Evolutionary conservation across 352 stramenopile species (phyloP).

Genomic region (Albugo candida): DNA sequence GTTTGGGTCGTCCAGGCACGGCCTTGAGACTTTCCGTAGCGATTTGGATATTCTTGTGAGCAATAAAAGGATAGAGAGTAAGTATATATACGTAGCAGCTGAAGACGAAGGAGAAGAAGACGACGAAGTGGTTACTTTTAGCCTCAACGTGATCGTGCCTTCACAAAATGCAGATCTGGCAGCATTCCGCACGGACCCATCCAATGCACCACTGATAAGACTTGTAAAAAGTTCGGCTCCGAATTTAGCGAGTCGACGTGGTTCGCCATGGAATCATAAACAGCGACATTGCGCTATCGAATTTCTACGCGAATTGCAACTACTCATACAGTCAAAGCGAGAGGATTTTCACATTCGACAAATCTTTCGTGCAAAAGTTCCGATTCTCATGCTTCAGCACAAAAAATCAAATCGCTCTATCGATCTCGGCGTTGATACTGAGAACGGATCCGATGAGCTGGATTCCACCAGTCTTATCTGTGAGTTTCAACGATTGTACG

Average conservation of each 20-base stretch:
- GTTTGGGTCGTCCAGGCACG: constrained; percentile 50
- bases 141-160: neutral
- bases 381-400: constrained; percentile 50
- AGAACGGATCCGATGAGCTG: constrained; percentile 36
- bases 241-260: neutral
- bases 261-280: constrained; percentile 56
- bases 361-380: constrained; percentile 47
- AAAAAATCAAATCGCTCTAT: constrained; percentile 26
- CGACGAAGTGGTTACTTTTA: neutral
- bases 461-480: constrained; percentile 36
- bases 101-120: constrained; percentile 6
- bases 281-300: constrained; percentile 35
- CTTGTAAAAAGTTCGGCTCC: neutral
- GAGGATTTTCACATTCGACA: constrained; percentile 39
- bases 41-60: constrained; percentile 56
- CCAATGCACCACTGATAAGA: neutral
- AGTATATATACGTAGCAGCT: neutral
- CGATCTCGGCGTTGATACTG: constrained; percentile 44
- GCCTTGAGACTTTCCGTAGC: constrained; percentile 52
- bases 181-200: neutral
- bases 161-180: neutral
- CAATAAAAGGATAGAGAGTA: constrained; percentile 14
- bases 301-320: constrained; percentile 28
- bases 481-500: constrained; percentile 20
- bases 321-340: constrained; percentile 23